A percentile compares a stretch with the other conserved stretches of the same genome.
Conservation (phyloP, 805 yeast genomes). For the Cyberlindnera bimundalis region DNA sequence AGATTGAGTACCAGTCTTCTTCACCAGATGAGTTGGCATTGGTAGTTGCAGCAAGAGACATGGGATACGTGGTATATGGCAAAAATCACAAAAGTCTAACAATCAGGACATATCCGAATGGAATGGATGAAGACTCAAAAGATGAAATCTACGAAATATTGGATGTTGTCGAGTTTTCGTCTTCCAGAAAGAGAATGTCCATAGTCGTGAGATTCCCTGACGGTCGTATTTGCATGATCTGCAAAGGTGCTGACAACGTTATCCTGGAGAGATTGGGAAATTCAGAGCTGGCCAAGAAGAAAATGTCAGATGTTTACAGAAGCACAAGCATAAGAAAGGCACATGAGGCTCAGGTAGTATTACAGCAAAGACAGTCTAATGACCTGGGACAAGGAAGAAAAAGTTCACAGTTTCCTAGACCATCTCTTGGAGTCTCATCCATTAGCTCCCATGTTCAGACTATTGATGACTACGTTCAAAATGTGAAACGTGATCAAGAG, state of each 20-base stretch:
- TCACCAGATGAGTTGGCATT: constrained; percentile 96
- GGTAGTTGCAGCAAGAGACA: constrained; percentile 90
- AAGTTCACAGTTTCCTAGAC: constrained; percentile 31
- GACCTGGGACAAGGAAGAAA: constrained; percentile 34
- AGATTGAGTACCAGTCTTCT: constrained; percentile 82
- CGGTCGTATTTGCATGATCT: constrained; percentile 66
- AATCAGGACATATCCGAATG: constrained; percentile 78
- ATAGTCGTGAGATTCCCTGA: constrained; percentile 77
- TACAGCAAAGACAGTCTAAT: constrained; percentile 52
- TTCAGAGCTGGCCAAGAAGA: constrained; percentile 54
- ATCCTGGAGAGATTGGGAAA: constrained; percentile 71
- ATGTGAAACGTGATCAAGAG: constrained; percentile 41
- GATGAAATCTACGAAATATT: constrained; percentile 70
- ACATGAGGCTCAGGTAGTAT: constrained; percentile 71
- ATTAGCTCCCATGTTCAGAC: constrained; percentile 32
- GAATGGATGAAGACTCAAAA: constrained; percentile 62
- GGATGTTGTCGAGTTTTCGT: constrained; percentile 81
- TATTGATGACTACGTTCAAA: constrained; percentile 47
- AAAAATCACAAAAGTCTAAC: constrained; percentile 57
- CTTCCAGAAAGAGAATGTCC: constrained; percentile 92
- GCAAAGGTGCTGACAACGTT: constrained; percentile 95
- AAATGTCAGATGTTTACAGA: constrained; percentile 58
- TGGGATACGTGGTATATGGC: constrained; percentile 84
- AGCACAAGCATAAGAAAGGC: constrained; percentile 61
- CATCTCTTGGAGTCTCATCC: constrained; percentile 28